A percentile compares a stretch with the other conserved stretches of the same genome.
Conservation (phyloP, 2,329 filamentous ascomycete species). For the Cladosporium sp. region DNA sequence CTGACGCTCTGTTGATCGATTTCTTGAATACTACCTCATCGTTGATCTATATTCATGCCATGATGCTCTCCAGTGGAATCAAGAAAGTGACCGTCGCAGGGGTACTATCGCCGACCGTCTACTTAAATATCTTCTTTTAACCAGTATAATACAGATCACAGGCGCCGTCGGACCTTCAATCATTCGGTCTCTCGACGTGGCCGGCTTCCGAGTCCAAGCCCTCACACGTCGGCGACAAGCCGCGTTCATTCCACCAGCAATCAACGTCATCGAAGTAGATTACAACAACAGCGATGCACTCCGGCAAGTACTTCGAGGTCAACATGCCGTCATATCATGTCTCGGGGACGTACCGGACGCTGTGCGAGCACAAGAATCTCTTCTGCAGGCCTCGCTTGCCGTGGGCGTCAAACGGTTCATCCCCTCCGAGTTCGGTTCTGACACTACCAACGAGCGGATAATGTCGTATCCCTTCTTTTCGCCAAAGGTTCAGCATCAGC, state of each 20-base stretch:
- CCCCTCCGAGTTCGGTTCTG: background rate
- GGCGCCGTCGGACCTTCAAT: background rate
- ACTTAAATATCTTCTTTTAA: background rate
- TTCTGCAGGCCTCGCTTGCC: background rate
- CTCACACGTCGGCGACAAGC: background rate
- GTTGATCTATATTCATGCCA: background rate
- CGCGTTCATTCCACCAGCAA: no score
- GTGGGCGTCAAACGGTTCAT: background rate
- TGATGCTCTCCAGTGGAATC: background rate
- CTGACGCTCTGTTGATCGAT: no score
- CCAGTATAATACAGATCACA: background rate
- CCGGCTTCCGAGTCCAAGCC: background rate
- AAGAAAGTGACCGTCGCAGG: background rate
- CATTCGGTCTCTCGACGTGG: background rate
- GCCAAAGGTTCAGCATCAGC: background rate
- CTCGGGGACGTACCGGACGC: background rate
- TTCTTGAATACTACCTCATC: no score
- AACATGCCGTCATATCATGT: constrained; percentile 27
- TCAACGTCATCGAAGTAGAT: background rate
- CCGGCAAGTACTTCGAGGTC: constrained; percentile 16
- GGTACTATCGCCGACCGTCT: background rate
- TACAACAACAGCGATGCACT: background rate
- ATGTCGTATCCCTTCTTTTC: background rate
- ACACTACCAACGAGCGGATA: background rate
- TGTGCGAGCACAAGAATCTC: background rate